A percentile compares a stretch with the other conserved stretches of the same genome.
These are phyloP conservation scores for Rhazya stricta DNA, from an alignment of 257 asterid genomes.

Conservation along the genomic window DNA sequence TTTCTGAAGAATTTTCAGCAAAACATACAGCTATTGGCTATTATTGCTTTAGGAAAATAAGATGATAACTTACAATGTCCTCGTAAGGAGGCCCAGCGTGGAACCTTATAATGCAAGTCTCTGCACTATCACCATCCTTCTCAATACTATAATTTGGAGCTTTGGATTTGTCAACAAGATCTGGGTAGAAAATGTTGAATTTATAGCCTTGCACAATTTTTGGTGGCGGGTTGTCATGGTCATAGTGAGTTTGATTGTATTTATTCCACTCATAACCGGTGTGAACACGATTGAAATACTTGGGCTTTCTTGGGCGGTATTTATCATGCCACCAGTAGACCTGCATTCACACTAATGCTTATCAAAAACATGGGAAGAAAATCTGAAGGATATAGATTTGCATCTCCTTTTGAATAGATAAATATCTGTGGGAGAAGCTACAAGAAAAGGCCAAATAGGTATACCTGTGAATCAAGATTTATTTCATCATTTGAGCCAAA, in stretches of 20 bases:
- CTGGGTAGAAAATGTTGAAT: constrained; percentile 82
- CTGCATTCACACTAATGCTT: constrained; percentile 27
- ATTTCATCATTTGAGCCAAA: constrained; percentile 83
- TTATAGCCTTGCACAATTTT: constrained; percentile 87
- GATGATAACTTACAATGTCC: constrained; percentile 51
- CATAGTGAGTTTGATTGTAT: constrained; percentile 82
- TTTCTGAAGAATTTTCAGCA: background rate
- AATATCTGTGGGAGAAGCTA: background rate
- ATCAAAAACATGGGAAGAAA: background rate
- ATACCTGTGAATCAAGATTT: constrained; percentile 46
- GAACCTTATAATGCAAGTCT: constrained; percentile 73
- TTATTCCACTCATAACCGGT: constrained; percentile 89
- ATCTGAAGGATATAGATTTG: background rate
- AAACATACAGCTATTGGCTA: background rate
- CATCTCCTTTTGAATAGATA: background rate
- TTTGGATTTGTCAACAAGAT: constrained; percentile 64
- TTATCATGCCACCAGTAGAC: constrained; percentile 97
- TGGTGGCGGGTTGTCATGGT: constrained; percentile 86
- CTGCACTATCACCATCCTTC: constrained; percentile 71
- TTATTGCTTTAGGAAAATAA: background rate
- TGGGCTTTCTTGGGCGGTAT: constrained; percentile 80
- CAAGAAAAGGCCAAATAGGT: background rate
- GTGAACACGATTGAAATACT: constrained; percentile 81
- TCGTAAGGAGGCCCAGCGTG: constrained; percentile 93
- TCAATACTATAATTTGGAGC: constrained; percentile 72